Conservation (phyloP, 2,329 filamentous ascomycete species). For the Thielaviopsis euricoi region DNA sequence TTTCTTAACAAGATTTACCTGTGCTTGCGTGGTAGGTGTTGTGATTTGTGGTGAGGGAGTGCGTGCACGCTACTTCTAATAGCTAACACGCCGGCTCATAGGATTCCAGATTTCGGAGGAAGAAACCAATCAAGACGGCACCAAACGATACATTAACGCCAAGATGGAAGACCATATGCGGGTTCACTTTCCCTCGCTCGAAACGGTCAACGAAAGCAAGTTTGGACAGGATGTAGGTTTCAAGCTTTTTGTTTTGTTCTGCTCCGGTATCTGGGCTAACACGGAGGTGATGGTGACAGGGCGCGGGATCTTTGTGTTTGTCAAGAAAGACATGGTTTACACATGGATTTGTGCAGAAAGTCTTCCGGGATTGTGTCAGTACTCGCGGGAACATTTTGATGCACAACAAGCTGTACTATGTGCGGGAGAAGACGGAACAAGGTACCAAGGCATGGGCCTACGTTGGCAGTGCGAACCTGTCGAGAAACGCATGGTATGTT, state of each 20-base stretch:
- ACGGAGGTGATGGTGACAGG: conserved; percentile 27
- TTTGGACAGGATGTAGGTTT: conserved; percentile 41
- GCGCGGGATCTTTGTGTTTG: conserved; percentile 71
- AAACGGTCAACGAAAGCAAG: conserved; percentile 49
- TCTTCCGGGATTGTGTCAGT: conserved; percentile 63
- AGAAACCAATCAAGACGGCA: conserved; percentile 19
- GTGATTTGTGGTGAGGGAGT: background rate
- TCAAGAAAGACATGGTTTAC: conserved; percentile 55
- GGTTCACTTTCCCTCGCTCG: conserved; percentile 64
- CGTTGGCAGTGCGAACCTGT: conserved; percentile 79
- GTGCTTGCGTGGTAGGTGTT: conserved; percentile 33
- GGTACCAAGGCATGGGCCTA: conserved; percentile 53
- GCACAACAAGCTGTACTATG: conserved; percentile 66
- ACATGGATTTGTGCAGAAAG: conserved; percentile 49
- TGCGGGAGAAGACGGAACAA: conserved; percentile 19
- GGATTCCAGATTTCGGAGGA: conserved; percentile 23
- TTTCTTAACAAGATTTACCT: conserved; percentile 44
- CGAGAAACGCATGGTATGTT: conserved; percentile 77
- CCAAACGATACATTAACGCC: background rate
- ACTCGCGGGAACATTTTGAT: conserved; percentile 56
- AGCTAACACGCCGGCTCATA: background rate
- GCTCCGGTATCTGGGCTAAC: conserved; percentile 6
- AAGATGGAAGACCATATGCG: conserved; percentile 37
- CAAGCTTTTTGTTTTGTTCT: background rate
- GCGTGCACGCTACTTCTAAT: background rate